Percentiles rank a stretch among this genome's conserved stretches.
Conservation (phyloP, 192 early-diverging fungal genomes). For the Martensiomyces pterosporus region DNA sequence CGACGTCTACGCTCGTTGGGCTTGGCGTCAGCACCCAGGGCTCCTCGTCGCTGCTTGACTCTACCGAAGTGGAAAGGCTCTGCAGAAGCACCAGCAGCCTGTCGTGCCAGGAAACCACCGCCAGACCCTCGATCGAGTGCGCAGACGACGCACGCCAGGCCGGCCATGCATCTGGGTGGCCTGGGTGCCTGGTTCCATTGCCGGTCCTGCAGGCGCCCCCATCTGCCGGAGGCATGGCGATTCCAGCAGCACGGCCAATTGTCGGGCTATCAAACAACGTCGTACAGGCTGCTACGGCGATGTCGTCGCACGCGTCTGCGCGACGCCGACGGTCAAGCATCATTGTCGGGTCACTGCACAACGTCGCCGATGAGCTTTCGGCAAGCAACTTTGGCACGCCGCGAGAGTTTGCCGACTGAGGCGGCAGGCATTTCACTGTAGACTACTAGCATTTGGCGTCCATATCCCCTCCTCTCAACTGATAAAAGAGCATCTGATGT, state of each 20-base stretch:
- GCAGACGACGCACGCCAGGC: neutral
- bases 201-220: too few relatives aligned
- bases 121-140: slow-evolving; percentile 34
- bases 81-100: slow-evolving; percentile 43
- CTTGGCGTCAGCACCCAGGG: slow-evolving; percentile 8
- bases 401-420: slow-evolving; percentile 13
- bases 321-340: slow-evolving; percentile 37
- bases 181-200: too few relatives aligned
- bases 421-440: too few relatives aligned
- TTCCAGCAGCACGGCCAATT: slow-evolving; percentile 16
- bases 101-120: slow-evolving; percentile 34
- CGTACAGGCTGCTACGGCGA: slow-evolving; percentile 31
- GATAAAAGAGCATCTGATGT: neutral
- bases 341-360: slow-evolving; percentile 23
- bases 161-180: neutral
- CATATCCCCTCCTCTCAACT: neutral
- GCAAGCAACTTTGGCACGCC: slow-evolving; percentile 12
- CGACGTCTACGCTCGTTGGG: slow-evolving; percentile 27
- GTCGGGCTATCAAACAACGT: slow-evolving; percentile 28
- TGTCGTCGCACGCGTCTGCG: slow-evolving; percentile 15
- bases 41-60: slow-evolving; percentile 8
- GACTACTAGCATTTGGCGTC: too few relatives aligned
- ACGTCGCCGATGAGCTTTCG: slow-evolving; percentile 11
- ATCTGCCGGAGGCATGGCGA: too few relatives aligned
- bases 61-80: slow-evolving; percentile 28